Evolutionary conservation across 2,329 filamentous ascomycete genomes (phyloP).

Genomic region (Diaporthe velutina): DNA sequence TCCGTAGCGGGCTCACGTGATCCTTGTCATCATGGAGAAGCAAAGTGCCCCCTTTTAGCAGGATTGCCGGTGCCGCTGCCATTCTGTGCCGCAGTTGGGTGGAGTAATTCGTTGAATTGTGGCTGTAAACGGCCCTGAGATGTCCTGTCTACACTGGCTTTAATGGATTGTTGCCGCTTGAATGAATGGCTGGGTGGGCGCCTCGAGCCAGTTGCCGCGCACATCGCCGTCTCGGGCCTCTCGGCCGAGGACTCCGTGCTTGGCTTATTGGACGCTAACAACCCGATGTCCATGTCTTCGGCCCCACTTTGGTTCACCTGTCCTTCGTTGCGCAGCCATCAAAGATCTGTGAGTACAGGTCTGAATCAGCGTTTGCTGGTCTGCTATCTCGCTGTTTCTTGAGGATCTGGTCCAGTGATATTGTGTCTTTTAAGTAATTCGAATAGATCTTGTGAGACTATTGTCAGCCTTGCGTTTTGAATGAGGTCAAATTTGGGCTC

Average conservation of each 20-base stretch:
- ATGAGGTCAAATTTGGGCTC: neutral
- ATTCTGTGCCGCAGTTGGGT: neutral
- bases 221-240: neutral
- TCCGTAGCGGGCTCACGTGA: slow-evolving; percentile 36
- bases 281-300: neutral
- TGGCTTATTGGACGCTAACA: neutral
- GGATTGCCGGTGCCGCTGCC: slow-evolving; percentile 25
- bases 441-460: neutral
- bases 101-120: neutral
- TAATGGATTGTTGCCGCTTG: neutral
- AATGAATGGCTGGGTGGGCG: neutral
- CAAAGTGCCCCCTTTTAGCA: slow-evolving; percentile 40
- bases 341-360: too few relatives aligned
- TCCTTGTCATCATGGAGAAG: slow-evolving; percentile 40
- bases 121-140: neutral
- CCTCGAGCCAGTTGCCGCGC: neutral
- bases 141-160: neutral
- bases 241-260: neutral
- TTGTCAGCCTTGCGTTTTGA: neutral
- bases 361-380: too few relatives aligned
- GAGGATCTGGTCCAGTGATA: neutral
- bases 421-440: neutral
- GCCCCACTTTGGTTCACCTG: neutral
- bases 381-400: too few relatives aligned
- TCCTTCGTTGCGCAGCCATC: too few relatives aligned